Base-by-base conservation (phyloP, 2,329 filamentous ascomycete genomes). In the Clarireedia monteithiana region DNA sequence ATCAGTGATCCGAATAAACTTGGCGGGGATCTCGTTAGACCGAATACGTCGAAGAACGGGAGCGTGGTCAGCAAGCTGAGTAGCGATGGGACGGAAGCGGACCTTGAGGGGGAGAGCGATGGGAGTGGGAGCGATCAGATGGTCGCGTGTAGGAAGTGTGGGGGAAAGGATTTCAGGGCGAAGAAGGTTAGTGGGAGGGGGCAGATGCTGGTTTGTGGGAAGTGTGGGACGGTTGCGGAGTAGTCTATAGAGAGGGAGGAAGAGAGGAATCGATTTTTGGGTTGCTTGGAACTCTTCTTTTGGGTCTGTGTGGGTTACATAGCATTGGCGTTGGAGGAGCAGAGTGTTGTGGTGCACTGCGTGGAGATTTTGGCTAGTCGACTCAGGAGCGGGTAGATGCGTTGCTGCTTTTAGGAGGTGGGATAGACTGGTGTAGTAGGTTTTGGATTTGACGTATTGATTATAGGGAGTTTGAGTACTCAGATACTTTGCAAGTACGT, bases 201-300 rank as follows among this genome's bases (percentile, higher is more conserved):
- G 52, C 80, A 82, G 66, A 75, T 74, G 58, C 69, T 88, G 60
- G 75, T 84, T n/a, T 89, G 85, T 68, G 77, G 77, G 38, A 76
- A 74, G 47, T 89, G 77, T 60, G 76, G 76, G 3, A 68, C 63
- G 45, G 58, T 60, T 10, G 60, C 61, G 6, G 66, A 64, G 38
- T 60, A 30, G 27, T 10, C 2, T 9, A 30, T 30, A 30, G 27
- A 10, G 27, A 10, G 27, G 27, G 10, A 30, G 27, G 27, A 10
- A 30, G 12, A 10, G 7, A 30, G 7, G 10, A 9, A 4, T 2
- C 7, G 27, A 20, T 20, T 20, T 30, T 30, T 30, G 27, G 7
- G 27, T 30, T 2, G 10, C 27, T 30, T 30, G 27, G 27, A 30
- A 10, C 27, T 30, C 27, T 30, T 30, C 6, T 30, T 30, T 30